These are phyloP conservation scores for Nigrospora osmanthi DNA, from an alignment of 2,329 filamentous ascomycete genomes.

Conservation along the genomic window DNA sequence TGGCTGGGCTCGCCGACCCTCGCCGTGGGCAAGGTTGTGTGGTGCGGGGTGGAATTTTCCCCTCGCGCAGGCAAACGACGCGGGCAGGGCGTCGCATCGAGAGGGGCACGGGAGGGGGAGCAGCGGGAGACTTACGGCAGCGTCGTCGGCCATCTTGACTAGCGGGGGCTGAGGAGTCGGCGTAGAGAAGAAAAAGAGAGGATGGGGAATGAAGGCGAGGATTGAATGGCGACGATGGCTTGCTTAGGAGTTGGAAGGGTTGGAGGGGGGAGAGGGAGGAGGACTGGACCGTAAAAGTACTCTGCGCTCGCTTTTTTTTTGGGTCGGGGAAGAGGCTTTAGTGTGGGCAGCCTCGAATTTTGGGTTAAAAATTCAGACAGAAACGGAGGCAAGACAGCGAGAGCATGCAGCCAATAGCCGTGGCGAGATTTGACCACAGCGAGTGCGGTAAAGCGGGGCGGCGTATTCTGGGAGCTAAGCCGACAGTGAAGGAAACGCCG, in stretches of 20 bases:
- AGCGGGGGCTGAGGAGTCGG: constrained; percentile 21
- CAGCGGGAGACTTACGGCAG: constrained; percentile 35
- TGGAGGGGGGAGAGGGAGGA: constrained; percentile 3
- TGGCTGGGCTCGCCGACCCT: too few species aligned
- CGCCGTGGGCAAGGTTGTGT: not conserved
- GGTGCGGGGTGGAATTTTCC: constrained; percentile 13
- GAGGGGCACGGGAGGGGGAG: not conserved
- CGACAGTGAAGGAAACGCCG: too few species aligned
- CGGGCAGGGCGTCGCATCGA: not conserved
- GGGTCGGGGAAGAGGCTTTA: constrained; percentile 1
- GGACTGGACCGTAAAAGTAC: constrained; percentile 1
- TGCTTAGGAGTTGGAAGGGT: constrained; percentile 6
- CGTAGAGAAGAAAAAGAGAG: constrained; percentile 12
- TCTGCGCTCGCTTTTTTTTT: not conserved
- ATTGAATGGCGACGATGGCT: constrained; percentile 3
- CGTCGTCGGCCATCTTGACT: constrained; percentile 50
- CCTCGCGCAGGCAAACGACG: not conserved
- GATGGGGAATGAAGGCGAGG: constrained; percentile 12
- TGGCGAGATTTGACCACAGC: not conserved
- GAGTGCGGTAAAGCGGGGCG: too few species aligned
- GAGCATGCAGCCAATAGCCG: not conserved
- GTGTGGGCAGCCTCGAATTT: not conserved
- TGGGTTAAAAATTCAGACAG: constrained; percentile 2
- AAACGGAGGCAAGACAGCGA: constrained; percentile 1
- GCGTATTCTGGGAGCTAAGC: too few species aligned